Evolutionary conservation across 305 asterid genomes (phyloP).

Genomic region (Petunia hybrid): DNA sequence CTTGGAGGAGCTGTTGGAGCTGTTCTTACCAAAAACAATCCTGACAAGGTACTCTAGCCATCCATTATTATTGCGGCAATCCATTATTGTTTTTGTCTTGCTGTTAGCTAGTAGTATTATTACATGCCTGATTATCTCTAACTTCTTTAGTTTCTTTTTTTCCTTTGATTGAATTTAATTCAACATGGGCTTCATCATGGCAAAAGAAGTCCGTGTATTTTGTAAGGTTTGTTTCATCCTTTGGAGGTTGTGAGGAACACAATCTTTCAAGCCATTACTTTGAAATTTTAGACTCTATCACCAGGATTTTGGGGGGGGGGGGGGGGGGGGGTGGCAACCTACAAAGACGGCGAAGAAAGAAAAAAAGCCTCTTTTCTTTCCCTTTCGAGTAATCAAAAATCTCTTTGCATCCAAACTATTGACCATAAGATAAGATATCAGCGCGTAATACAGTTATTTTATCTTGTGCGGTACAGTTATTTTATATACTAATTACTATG

Average conservation of each 20-base stretch:
- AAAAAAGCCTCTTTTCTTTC: conserved; percentile 1
- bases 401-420: not conserved
- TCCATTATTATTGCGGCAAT: not conserved
- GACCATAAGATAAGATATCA: not conserved
- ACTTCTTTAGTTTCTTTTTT: conserved; percentile 9
- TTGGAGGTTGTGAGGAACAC: not conserved
- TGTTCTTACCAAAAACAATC: conserved; percentile 77
- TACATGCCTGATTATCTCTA: not conserved
- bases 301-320: not conserved
- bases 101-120: not conserved
- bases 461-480: not conserved
- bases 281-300: not conserved
- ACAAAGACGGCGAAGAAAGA: not conserved
- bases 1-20: conserved; percentile 99
- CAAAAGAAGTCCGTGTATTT: conserved; percentile 15
- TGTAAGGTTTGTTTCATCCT: not conserved
- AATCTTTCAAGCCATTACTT: not conserved
- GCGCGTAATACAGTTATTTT: not conserved
- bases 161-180: not conserved
- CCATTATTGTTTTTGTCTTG: conserved; percentile 12
- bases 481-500: not conserved
- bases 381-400: conserved; percentile 4
- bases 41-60: conserved; percentile 75
- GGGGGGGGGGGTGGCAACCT: not conserved
- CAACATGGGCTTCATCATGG: conserved; percentile 19